Conservation (phyloP, 2,329 filamentous ascomycete species). For the Phaeophleospora eucalypticola region DNA sequence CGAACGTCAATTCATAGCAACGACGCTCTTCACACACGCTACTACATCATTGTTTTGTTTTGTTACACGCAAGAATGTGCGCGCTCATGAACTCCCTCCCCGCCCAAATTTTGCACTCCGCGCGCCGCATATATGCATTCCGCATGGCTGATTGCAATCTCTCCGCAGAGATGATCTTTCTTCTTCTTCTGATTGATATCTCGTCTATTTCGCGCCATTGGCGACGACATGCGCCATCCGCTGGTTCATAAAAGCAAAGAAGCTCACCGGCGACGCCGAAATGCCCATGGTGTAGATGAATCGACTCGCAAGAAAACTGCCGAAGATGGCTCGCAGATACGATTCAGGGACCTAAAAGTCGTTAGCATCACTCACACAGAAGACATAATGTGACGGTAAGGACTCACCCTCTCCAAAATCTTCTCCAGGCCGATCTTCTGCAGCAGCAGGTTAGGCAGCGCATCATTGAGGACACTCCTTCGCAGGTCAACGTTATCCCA, state of each 20-base stretch:
- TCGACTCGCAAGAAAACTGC: slow-evolving; percentile 86
- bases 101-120: neutral
- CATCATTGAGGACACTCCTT: slow-evolving; percentile 73
- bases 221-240: slow-evolving; percentile 39
- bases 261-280: slow-evolving; percentile 90
- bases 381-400: no score
- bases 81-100: neutral
- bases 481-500: slow-evolving; percentile 82
- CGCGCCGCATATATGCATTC: neutral
- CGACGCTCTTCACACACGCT: no score
- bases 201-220: slow-evolving; percentile 6
- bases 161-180: no score
- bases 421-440: slow-evolving; percentile 88
- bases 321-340: slow-evolving; percentile 93
- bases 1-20: no score
- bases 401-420: slow-evolving; percentile 70
- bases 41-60: slow-evolving; percentile 1
- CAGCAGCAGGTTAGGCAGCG: slow-evolving; percentile 76
- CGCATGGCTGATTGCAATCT: slow-evolving; percentile 2
- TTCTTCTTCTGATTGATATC: neutral
- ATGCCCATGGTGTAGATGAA: slow-evolving; percentile 97
- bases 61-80: slow-evolving; percentile 2
- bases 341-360: slow-evolving; percentile 82
- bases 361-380: no score
- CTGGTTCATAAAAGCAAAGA: slow-evolving; percentile 78